A percentile compares a stretch with the other conserved stretches of the same genome.
Evolutionary conservation across 208 protist genomes (phyloP).

Genomic region (Leishmania gerbilli): DNA sequence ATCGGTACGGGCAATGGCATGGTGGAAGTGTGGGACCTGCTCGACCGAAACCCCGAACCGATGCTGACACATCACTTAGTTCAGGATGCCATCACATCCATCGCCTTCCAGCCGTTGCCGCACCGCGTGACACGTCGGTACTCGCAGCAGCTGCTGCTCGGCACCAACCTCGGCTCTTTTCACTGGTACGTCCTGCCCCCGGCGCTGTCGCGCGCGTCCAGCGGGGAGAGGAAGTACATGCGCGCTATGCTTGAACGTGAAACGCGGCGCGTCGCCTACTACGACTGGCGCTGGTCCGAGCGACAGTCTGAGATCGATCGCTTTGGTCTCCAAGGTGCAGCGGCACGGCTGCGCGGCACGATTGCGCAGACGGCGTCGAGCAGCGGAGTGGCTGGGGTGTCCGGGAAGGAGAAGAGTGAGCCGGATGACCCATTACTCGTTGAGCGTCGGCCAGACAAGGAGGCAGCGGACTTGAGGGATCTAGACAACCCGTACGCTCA

Average conservation of each 20-base stretch:
- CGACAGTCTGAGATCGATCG: constrained; percentile 79
- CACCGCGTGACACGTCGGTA: constrained; percentile 40
- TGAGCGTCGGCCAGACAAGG: constrained; percentile 12
- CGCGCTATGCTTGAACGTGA: constrained; percentile 88
- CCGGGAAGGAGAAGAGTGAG: constrained; percentile 1
- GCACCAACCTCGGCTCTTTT: constrained; percentile 85
- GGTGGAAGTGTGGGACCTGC: constrained; percentile 90
- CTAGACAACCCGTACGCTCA: constrained; percentile 68
- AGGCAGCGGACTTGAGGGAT: constrained; percentile 26
- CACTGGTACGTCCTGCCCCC: constrained; percentile 87
- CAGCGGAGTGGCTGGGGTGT: neutral
- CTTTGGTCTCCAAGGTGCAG: constrained; percentile 51
- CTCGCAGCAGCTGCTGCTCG: constrained; percentile 87
- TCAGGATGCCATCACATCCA: constrained; percentile 88
- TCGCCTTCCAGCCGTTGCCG: constrained; percentile 86
- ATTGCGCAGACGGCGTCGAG: constrained; percentile 13
- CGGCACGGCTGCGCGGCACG: constrained; percentile 29
- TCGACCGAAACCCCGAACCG: constrained; percentile 89
- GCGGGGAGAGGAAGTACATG: constrained; percentile 79
- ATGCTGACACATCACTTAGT: constrained; percentile 87
- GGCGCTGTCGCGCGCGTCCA: constrained; percentile 78
- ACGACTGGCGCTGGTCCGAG: constrained; percentile 81
- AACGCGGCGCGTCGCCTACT: constrained; percentile 86
- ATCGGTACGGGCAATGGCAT: constrained; percentile 84
- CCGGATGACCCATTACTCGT: constrained; percentile 16